Evolutionary conservation across 23 red algal genomes (phyloP), one percentile per base, ranked within the genome.

Genomic region (Gracilaria domingensis): DNA sequence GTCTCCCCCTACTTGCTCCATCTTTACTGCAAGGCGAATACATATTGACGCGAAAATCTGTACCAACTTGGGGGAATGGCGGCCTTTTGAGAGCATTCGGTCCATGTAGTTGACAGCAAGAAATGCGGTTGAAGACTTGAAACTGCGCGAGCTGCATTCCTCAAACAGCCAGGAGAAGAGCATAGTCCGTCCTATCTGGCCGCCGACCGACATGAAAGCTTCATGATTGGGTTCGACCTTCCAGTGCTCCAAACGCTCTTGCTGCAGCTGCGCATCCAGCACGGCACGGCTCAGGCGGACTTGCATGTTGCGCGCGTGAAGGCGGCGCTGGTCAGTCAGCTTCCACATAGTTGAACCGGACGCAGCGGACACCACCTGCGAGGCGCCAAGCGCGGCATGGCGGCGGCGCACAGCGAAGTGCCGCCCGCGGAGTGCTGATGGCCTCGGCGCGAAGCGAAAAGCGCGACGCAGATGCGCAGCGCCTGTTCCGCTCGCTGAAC

Each of bases 81-180:
- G 45, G 25, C 35, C 49, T 69, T 16, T 34, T 49, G 65, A 60
- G 25, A 78, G 28, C 34, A 88, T 75, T 37, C 67, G 71, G 34
- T 88, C 84, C 24, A 88, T 34, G 37, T 75, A 88, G 55, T 75
- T 78, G 21, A 88, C 84, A 16, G 84, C 84, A 60, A 88, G 71
- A 88, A 49, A 88, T 44, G 56, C 12, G 3, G 69, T 88, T 49
- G 47, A 72, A 56, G 51, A 37, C 30, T 54, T 42, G 14, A 88
- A 47, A 50, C 78, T 30, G 25, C 47, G 64, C 28, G 40, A 53
- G 38, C 48, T 69, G 47, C 66, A 75, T 88, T 77, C 67, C 18
- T 75, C 66, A 44, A 78, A 54, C 26, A 88, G 28, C 84, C 84
- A 88, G 16, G 84, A 88, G 62, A 77, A 28, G 35, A 88, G 84